These are phyloP conservation scores for Coelastrella sp. DNA, from an alignment of 139 green algal genomes.

Conservation along the genomic window DNA sequence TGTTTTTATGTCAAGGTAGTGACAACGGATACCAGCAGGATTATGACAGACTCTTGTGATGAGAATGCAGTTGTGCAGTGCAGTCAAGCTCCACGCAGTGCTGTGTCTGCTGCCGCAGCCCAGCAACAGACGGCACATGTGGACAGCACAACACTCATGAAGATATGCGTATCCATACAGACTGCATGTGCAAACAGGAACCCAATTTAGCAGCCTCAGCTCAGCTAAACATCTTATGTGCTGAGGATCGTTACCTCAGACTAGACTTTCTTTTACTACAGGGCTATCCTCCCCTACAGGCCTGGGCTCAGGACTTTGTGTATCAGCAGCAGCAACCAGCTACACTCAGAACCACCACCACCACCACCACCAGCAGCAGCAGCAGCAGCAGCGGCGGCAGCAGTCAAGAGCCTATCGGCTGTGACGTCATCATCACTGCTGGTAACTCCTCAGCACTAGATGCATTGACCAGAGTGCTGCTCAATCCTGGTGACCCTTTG, in stretches of 20 bases:
- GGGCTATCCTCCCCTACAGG: slow-evolving; percentile 24
- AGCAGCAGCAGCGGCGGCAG: not conserved
- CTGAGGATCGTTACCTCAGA: not conserved
- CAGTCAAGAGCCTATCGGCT: not conserved
- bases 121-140: too few relatives aligned
- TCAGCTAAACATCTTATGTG: slow-evolving; percentile 63
- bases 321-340: not conserved
- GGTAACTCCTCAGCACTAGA: slow-evolving; percentile 58
- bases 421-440: slow-evolving; percentile 51
- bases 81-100: not conserved
- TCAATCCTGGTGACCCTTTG: slow-evolving; percentile 64
- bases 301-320: slow-evolving; percentile 13
- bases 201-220: slow-evolving; percentile 42
- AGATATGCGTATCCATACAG: not conserved
- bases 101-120: too few relatives aligned
- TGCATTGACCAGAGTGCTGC: slow-evolving; percentile 51
- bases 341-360: not conserved
- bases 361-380: too few relatives aligned
- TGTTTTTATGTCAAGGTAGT: slow-evolving; percentile 40
- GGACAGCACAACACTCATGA: not conserved
- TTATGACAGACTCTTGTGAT: slow-evolving; percentile 18
- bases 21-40: not conserved
- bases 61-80: not conserved
- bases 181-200: slow-evolving; percentile 45
- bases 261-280: not conserved